Base-by-base conservation (phyloP, 78 protist genomes). In the Emiliania huxleyi region DNA sequence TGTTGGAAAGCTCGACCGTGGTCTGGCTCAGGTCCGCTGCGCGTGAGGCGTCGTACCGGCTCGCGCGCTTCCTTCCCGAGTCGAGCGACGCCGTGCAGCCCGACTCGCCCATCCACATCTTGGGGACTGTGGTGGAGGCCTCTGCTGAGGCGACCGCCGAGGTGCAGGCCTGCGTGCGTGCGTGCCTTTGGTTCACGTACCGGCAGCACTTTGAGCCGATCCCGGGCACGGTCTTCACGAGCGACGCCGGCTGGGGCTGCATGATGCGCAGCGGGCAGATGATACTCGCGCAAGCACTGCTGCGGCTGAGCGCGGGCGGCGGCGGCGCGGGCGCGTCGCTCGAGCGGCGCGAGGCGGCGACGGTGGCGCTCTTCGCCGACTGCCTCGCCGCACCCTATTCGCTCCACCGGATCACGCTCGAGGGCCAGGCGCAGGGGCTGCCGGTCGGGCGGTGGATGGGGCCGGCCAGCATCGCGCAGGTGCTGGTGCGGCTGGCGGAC, bases 211-310 rank as follows among this genome's bases (percentile, higher is more conserved):
- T 52, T 18, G 25, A 45, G 0, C 90, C 52, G 46, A 49, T 73
- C 79, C 42, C 81, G 44, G 42, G 29, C 2, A 71, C 81, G 19
- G 23, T 1, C 4, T 35, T n/a, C 81, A 48, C 69, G 46, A 33
- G 75, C 15, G 94, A 92, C 42, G 92, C 73, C 11, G 94, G 94
- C 23, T 92, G 94, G 94, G 94, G 94, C 15, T 92, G 94, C 77
- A 88, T 88, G 92, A 69, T 92, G 87, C 94, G 94, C 25, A 40
- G 48, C 33, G 91, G 87, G 33, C 94, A 92, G 75, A 92, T 92
- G 94, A 37, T 92, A 1, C 89, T 92, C 29, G 91, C 91, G 38
- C 29, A 6, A 38, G 45, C 43, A 21, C 44, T 46, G 44, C 55
- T 46, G 21, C 22, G 23, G 38, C 52, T 73, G 38, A 19, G 3